Evolutionary conservation across 2,329 filamentous ascomycete species (phyloP).

Genomic region (Arthroderma sp.): DNA sequence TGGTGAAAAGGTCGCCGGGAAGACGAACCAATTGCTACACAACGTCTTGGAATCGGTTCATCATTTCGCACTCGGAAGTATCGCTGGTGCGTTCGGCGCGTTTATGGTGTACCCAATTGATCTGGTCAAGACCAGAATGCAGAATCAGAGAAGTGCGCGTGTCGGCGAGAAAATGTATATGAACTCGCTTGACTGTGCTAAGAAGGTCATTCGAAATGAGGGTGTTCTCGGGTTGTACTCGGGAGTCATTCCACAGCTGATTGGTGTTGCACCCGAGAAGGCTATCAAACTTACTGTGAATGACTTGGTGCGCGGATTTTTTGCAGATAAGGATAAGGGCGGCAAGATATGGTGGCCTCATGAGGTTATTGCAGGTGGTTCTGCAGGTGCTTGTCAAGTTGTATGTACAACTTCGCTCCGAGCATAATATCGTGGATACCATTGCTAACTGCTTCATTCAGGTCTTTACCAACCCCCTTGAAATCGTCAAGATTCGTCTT

Average conservation of each 20-base stretch:
- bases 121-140: conserved; percentile 94
- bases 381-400: conserved; percentile 88
- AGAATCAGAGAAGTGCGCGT: conserved; percentile 77
- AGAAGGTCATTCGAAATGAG: conserved; percentile 87
- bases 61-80: conserved; percentile 77
- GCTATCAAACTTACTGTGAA: conserved; percentile 99
- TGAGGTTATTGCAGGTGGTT: conserved; percentile 79
- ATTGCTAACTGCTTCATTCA: conserved; percentile 24
- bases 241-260: conserved; percentile 84
- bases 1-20: conserved; percentile 44
- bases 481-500: conserved; percentile 98
- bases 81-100: conserved; percentile 92
- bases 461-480: conserved; percentile 95
- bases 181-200: conserved; percentile 91
- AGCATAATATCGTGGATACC: not conserved
- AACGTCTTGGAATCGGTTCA: conserved; percentile 65
- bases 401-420: conserved; percentile 46
- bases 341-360: conserved; percentile 57
- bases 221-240: conserved; percentile 84
- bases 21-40: conserved; percentile 47
- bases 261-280: conserved; percentile 98
- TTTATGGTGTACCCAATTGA: conserved; percentile 99
- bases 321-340: conserved; percentile 61
- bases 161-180: conserved; percentile 87
- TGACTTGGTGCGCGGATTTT: conserved; percentile 68